Evolutionary conservation across 2,329 filamentous ascomycete genomes (phyloP), one percentile per base, ranked within the genome.

Genomic region (Apiospora marii): DNA sequence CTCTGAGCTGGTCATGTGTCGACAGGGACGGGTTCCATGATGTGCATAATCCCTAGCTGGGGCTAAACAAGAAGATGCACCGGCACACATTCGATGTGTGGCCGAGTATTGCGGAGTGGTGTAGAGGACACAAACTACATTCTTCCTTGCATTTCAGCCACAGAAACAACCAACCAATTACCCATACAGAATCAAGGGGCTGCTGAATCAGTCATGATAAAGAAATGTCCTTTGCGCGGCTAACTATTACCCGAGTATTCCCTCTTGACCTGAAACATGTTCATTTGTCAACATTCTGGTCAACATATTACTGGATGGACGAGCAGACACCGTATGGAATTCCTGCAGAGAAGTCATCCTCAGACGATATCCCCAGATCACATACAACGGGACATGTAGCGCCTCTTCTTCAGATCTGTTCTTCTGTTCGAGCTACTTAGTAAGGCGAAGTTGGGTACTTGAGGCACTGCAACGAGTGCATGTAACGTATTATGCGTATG

Each of bases 31-130:
- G 10, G 34, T 1, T 41, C 6, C 58, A 64, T 64, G 34, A 13
- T 30, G 30, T 64, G 58, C 58, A 64, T 64, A 13, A 41, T 64
- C 58, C 58, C 58, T 64, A n/a, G 53, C 16, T 61, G 22, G 53
- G 53, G 4, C 37, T 37, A 34, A 7, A 30, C 6, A 41, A 41
- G 37, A 16, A 34, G 14, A 58, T 61, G 30, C 30, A 10, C 1
- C 53, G 30, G 53, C n/a, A 37, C 37, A 37, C 30, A 10, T 6
- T 22, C 30, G 16, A 61, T 37, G 19, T 10, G 3, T 8, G 30
- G 58, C 41, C 19, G 34, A 19, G 12, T 3, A 34, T 1, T 64
- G 10, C 22, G 34, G 58, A 64, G n/a, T 41, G 34, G 19, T 41
- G 16, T 7, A 6, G 7, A 19, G 14, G 2, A 64, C n/a, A 37